Percentiles rank a stretch among this genome's conserved stretches.
Evolutionary conservation across 2,329 filamentous ascomycete species (phyloP).

Genomic region (Geoglossum cookeanum): DNA sequence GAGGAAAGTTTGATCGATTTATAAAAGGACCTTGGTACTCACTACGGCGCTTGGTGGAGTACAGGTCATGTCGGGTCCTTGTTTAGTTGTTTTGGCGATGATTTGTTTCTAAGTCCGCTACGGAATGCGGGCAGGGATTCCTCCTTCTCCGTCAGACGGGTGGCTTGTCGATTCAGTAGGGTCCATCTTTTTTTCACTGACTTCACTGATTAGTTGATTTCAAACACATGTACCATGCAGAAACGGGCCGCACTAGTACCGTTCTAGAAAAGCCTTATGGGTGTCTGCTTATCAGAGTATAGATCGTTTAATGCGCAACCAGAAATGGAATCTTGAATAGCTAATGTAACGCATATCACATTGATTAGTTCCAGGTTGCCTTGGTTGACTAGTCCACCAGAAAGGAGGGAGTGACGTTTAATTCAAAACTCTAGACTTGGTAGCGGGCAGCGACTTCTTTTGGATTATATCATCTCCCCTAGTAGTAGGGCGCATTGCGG

Average conservation of each 20-base stretch:
- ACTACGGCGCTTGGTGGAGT: neutral
- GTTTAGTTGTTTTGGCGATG: neutral
- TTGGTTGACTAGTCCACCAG: no score
- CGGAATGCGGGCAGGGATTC: neutral
- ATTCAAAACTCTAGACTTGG: no score
- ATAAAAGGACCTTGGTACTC: slow-evolving; percentile 20
- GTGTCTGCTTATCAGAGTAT: neutral
- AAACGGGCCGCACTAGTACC: neutral
- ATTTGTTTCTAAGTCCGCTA: neutral
- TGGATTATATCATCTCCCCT: no score
- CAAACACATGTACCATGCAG: neutral
- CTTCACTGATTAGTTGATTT: neutral
- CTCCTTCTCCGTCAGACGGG: neutral
- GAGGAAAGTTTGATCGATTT: slow-evolving; percentile 72
- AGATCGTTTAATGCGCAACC: neutral
- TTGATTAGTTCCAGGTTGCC: no score
- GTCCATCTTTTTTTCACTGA: neutral
- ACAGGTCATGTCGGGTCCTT: neutral
- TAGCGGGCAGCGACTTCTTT: no score
- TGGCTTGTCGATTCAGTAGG: neutral
- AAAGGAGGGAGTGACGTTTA: no score
- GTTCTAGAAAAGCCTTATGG: neutral
- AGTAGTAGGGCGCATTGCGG: no score
- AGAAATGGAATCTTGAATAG: neutral
- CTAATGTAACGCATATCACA: no score